Base-by-base conservation (phyloP, 257 asterid species). In the Thymus quinquecostatus region DNA sequence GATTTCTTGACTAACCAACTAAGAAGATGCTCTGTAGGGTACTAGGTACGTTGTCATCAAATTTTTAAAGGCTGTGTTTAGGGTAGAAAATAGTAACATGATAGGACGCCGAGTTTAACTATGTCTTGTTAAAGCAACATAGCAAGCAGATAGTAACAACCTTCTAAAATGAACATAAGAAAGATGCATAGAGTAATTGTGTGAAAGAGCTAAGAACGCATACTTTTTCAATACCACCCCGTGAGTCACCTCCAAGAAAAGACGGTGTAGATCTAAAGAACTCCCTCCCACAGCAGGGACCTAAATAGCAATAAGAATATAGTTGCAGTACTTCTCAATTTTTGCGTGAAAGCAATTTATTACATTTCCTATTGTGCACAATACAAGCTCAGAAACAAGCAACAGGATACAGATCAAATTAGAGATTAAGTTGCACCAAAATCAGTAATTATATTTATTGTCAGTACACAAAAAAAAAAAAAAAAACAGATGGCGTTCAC, bases 141-240 rank as follows among this genome's bases (percentile, higher is more conserved):
- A 43, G 9, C 53, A 27, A 71, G 68, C 34, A 57, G 62, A 13
- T n/a, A 12, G 61, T 49, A 41, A 60, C 8, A 11, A 50, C 40
- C 5, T 48, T 63, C 48, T 41, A 41, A 13, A 43, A 54, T 11
- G 5, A 33, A 51, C 51, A 71, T 38, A 14, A 49, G 66, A 33
- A 44, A 27, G 59, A 34, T 32, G 32, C 70, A 56, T 47, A 40
- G 34, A 36, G 36, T 44, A 64, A 45, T 38, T n/a, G 62, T 36
- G n/a, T 10, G 49, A 66, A 71, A 64, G 60, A 55, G 72, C 41
- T 30, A 55, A 73, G 73, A 80, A 62, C 21, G 48, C 81, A 71
- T 86, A 92, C 97, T 89, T 92, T 91, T 78, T 89, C 93, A 76
- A 95, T 84, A 71, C 99, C 99, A 56, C 99, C 97, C 45, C 95